A percentile compares a stretch with the other conserved stretches of the same genome.
These are phyloP conservation scores for Hordeum vulgare DNA, from an alignment of 176 grass and related monocot species.

Conservation along the genomic window MorexV3_pseudomolecules_assembly NC_058519.1:549382993-549383492, in stretches of 20 bases:
- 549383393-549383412: not conserved
- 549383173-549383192: not conserved
- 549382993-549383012: slow-evolving; percentile 83
- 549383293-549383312: not conserved
- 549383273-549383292: not conserved
- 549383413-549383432: not conserved
- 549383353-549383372: not conserved
- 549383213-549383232: not conserved
- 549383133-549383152: slow-evolving; percentile 57
- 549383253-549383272: not conserved
- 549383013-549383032: slow-evolving; percentile 90
- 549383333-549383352: not conserved
- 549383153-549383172: not conserved
- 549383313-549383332: not conserved
- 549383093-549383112: slow-evolving; percentile 89
- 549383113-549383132: slow-evolving; percentile 94
- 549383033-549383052: slow-evolving; percentile 91
- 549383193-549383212: slow-evolving; percentile 1
- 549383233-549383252: not conserved
- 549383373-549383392: not conserved
- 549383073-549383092: slow-evolving; percentile 92
- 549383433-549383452: not conserved
- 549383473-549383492: not conserved
- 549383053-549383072: slow-evolving; percentile 91
- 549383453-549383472: not conserved